Evolutionary conservation across 192 early-diverging fungal species (phyloP).

Genomic region (Phlyctochytrium bullatum): DNA sequence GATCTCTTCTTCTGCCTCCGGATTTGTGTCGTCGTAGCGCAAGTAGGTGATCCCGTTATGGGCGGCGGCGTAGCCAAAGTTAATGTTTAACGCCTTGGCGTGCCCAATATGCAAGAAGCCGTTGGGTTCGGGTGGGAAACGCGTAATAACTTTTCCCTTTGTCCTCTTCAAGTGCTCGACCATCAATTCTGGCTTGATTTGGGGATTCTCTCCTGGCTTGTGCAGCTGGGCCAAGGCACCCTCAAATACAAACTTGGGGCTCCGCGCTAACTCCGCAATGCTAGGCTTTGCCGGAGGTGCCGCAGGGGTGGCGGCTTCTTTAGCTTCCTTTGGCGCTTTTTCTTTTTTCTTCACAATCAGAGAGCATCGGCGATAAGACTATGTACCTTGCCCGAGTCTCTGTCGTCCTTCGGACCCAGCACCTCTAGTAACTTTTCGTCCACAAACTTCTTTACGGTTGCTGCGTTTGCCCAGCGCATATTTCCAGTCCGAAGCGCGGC

Average conservation of each 20-base stretch:
- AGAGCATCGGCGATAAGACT: neutral
- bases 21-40: constrained; percentile 87
- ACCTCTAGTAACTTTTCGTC: constrained; percentile 78
- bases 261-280: constrained; percentile 55
- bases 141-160: constrained; percentile 88
- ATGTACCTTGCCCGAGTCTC: constrained; percentile 12
- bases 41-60: constrained; percentile 90
- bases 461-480: constrained; percentile 88
- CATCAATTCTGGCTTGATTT: constrained; percentile 90
- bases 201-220: constrained; percentile 93
- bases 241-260: constrained; percentile 68
- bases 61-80: constrained; percentile 96
- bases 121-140: constrained; percentile 99
- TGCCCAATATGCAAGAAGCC: constrained; percentile 99
- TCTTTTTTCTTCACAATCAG: constrained; percentile 46
- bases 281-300: constrained; percentile 30
- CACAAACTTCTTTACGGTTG: constrained; percentile 80
- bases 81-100: constrained; percentile 99
- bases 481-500: constrained; percentile 57
- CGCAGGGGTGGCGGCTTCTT: constrained; percentile 31
- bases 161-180: constrained; percentile 87
- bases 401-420: constrained; percentile 98
- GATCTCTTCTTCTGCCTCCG: constrained; percentile 90
- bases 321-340: constrained; percentile 57
- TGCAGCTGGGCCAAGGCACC: constrained; percentile 92